Percentiles rank a stretch among this genome's conserved stretches.
phyloP scores from a whole-genome alignment of 305 asterid species.

The Fraxinus baroniana region DNA sequence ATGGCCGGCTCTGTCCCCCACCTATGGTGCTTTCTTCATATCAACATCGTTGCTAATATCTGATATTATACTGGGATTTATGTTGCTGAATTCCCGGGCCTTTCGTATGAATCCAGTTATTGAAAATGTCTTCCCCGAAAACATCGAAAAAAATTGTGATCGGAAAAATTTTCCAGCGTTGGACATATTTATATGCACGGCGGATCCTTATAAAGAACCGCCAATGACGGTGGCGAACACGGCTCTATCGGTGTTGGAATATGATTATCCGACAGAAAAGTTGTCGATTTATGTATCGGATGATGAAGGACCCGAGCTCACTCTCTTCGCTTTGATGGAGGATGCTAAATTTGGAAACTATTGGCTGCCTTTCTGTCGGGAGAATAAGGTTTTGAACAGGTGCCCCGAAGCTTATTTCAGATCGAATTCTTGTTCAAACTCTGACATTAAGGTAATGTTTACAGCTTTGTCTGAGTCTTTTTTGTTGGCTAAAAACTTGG shows the following conservation, averaged over 20 bases:
- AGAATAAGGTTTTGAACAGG: slow-evolving; percentile 38
- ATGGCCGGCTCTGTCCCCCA: too few species aligned
- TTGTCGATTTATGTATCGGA: slow-evolving; percentile 63
- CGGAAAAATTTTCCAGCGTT: slow-evolving; percentile 38
- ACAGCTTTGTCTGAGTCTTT: not conserved
- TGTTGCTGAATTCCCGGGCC: slow-evolving; percentile 54
- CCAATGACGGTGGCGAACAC: slow-evolving; percentile 56
- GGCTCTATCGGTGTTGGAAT: slow-evolving; percentile 57
- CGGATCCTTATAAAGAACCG: slow-evolving; percentile 67
- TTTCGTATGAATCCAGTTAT: slow-evolving; percentile 48
- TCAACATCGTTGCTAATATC: slow-evolving; percentile 36
- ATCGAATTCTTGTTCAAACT: not conserved
- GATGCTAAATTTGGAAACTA: slow-evolving; percentile 53
- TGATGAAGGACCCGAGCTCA: slow-evolving; percentile 65
- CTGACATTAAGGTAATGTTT: slow-evolving; percentile 32
- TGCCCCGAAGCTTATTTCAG: slow-evolving; percentile 50
- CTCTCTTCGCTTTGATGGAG: slow-evolving; percentile 56
- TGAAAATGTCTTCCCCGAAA: slow-evolving; percentile 35
- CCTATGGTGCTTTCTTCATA: slow-evolving; percentile 27
- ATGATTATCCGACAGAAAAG: slow-evolving; percentile 60
- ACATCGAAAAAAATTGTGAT: not conserved
- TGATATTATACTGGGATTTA: slow-evolving; percentile 43
- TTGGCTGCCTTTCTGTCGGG: slow-evolving; percentile 64
- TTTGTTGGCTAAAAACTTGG: not conserved
- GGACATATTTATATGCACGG: slow-evolving; percentile 65